phyloP scores from a whole-genome alignment of 768 basidiomycete species.

The Holtermannia corniformis region DNA sequence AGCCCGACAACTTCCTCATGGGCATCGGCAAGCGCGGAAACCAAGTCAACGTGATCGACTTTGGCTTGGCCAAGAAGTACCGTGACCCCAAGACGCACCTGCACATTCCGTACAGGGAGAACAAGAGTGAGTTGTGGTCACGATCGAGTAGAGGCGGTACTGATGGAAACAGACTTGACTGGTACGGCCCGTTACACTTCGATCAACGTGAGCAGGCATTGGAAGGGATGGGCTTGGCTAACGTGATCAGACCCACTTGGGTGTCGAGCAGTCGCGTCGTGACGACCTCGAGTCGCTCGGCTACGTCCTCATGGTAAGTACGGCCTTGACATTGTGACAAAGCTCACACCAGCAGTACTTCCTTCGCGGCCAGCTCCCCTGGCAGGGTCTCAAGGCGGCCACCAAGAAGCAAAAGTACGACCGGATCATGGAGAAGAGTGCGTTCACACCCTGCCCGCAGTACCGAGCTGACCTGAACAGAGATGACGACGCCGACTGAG shows the following conservation, averaged over 20 bases:
- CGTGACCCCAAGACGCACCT: conserved; percentile 99
- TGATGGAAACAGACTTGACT: no score
- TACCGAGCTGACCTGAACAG: conserved; percentile 11
- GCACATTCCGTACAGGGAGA: conserved; percentile 99
- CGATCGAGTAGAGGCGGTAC: no score
- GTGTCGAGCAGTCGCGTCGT: conserved; percentile 91
- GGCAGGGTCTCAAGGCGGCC: conserved; percentile 99
- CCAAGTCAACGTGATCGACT: conserved; percentile 74
- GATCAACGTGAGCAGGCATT: no score
- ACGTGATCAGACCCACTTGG: conserved; percentile 96
- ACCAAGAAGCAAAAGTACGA: conserved; percentile 99
- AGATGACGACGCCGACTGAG: conserved; percentile 86
- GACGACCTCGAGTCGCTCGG: conserved; percentile 97
- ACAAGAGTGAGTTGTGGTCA: no score
- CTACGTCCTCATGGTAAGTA: conserved; percentile 76
- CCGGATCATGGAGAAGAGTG: conserved; percentile 98
- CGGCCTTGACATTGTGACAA: background rate
- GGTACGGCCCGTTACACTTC: conserved; percentile 98
- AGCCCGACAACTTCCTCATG: conserved; percentile 99
- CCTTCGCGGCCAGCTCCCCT: conserved; percentile 92
- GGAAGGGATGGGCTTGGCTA: no score
- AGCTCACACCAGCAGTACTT: conserved; percentile 54
- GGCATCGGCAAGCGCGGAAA: conserved; percentile 98
- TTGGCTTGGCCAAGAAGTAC: conserved; percentile 95
- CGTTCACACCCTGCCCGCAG: conserved; percentile 4